A percentile compares a stretch with the other conserved stretches of the same genome.
Evolutionary conservation across 345 rosid species (phyloP).

Genomic region (Hevea brasiliensis): DNA sequence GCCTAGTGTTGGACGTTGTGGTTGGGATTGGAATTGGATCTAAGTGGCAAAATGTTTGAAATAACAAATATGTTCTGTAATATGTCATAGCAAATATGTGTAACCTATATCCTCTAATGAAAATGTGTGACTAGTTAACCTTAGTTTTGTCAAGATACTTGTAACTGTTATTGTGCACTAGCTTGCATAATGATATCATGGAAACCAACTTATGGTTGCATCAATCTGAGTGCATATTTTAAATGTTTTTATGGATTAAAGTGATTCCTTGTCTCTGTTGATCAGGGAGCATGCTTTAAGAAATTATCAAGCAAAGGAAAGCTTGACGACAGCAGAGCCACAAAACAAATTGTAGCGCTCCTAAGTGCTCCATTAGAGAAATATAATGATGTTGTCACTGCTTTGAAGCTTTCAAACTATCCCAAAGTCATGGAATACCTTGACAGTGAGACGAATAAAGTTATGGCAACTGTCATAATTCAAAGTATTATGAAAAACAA

Average conservation of each 20-base stretch:
- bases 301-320: conserved; percentile 75
- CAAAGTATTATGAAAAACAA: conserved; percentile 96
- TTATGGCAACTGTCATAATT: conserved; percentile 90
- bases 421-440: conserved; percentile 85
- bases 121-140: not conserved
- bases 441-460: conserved; percentile 82
- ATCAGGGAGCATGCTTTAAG: conserved; percentile 90
- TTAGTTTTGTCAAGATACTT: not conserved
- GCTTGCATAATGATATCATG: not conserved
- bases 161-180: not conserved
- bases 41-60: not conserved
- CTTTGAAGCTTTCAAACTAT: conserved; percentile 87
- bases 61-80: no score
- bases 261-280: not conserved
- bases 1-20: not conserved
- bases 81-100: not conserved
- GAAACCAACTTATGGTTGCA: not conserved
- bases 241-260: not conserved
- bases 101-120: not conserved
- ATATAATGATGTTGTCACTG: conserved; percentile 86
- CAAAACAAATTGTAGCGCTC: conserved; percentile 90
- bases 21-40: not conserved
- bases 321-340: conserved; percentile 77
- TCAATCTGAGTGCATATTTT: conserved; percentile 1
- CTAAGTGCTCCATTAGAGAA: conserved; percentile 97